Conservation (phyloP, 78 protist species). For the Emiliania huxleyi region DNA sequence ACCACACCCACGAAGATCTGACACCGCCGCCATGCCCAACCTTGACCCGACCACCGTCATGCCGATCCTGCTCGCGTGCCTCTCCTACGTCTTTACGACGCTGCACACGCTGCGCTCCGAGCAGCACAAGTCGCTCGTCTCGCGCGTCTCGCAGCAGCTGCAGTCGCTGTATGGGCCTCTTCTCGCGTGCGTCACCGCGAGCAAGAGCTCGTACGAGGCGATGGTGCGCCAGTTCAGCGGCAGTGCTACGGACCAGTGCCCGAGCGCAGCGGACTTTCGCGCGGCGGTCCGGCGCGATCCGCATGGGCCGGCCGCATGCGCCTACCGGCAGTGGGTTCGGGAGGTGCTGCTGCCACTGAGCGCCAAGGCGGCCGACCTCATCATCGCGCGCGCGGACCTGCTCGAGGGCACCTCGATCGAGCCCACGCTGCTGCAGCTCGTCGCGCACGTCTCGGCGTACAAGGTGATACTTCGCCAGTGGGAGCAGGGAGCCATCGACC, state of each 20-base stretch:
- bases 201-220: neutral
- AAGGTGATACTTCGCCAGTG: neutral
- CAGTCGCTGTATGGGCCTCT: neutral
- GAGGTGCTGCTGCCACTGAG: neutral
- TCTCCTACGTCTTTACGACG: neutral
- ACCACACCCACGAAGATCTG: too few species aligned
- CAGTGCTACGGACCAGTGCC: neutral
- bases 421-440: neutral
- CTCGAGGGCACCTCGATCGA: neutral
- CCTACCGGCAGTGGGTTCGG: neutral
- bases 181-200: neutral
- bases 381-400: neutral
- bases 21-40: too few species aligned
- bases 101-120: neutral
- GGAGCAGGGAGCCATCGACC: neutral
- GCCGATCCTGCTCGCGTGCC: neutral
- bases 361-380: neutral
- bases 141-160: neutral
- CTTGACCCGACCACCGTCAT: neutral
- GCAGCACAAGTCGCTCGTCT: neutral
- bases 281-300: neutral
- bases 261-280: neutral
- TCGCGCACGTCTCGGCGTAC: neutral
- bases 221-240: neutral
- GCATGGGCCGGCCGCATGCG: neutral